Conservation (phyloP, 73 alveolate species). For the Paramecium biaurelia region DNA sequence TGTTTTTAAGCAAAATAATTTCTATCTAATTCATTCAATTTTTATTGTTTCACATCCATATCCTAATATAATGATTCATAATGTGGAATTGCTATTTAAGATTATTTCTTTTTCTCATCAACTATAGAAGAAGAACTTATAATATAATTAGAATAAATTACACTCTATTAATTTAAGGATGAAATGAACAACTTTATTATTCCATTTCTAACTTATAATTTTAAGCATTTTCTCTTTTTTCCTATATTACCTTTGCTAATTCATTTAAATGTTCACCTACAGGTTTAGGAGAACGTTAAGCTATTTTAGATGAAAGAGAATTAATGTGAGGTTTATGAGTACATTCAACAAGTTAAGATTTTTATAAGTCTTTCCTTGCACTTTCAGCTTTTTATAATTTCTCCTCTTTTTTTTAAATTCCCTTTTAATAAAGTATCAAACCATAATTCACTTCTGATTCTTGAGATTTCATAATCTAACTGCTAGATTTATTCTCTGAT, state of each 20-base stretch:
- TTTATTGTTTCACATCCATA: not conserved
- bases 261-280: conserved; percentile 18
- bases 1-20: not conserved
- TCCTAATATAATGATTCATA: conserved; percentile 23
- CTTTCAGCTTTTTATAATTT: not conserved
- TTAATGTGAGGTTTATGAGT: conserved; percentile 38
- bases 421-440: not conserved
- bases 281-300: not conserved
- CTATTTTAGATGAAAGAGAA: not conserved
- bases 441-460: conserved; percentile 46
- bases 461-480: not conserved
- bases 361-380: conserved; percentile 14
- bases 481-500: not conserved
- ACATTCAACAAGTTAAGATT: conserved; percentile 15
- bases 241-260: not conserved
- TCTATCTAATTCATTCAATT: not conserved
- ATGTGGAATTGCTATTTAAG: conserved; percentile 1
- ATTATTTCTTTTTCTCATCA: conserved; percentile 44
- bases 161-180: conserved; percentile 10
- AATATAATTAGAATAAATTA: not conserved
- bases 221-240: conserved; percentile 3
- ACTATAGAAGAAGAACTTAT: conserved; percentile 3
- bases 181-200: conserved; percentile 12
- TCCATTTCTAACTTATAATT: not conserved
- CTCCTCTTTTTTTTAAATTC: conserved; percentile 31